Base-by-base conservation (phyloP, 495 filamentous ascomycete genomes). In the Trichoderma parareesei region DNA sequence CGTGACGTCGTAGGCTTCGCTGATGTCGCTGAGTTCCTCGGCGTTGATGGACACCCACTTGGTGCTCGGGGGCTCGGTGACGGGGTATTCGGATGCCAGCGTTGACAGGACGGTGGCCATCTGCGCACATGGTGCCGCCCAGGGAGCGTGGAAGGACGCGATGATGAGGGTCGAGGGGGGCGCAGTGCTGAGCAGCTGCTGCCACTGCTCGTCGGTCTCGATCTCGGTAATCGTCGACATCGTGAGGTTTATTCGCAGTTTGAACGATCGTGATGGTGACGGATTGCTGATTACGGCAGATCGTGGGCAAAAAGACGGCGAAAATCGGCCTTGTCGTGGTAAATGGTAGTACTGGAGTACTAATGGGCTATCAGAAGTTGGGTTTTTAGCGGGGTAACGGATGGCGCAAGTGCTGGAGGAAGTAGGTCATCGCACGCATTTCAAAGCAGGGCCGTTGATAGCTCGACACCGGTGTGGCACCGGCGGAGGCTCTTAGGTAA, bases 91-190 rank as follows among this genome's bases (percentile, higher is more conserved):
- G 67, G 85, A 83, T 64, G 93, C 92, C 65, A 99, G 88, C 40
- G 90, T 87, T 70, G 82, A 78, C 65, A 99, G 87, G 64, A 97
- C 88, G n/a, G 84, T 87, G 68, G 85, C 83, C 92, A 97, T 97
- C 76, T 96, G 92, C 63, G 88, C 83, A 80, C 94, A 98, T 13
- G 92, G 94, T 38, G 90, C 91, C n/a, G 95, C 94, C 94, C 95
- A 98, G 70, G 92, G 88, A 0, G 95, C 90, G 76, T 97, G 88
- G 79, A 98, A 98, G 74, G 92, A 96, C 69, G 97, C 83, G 69
- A 96, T 84, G 60, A 90, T 77, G 43, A 96, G 84, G 11, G 88
- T 82, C 6, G 86, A 80, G 5, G 86, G 69, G 0, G 90, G 84
- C 16, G 93, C 81, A 20, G 86, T 79, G 60, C 81, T 74, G 64